Evolutionary conservation across 768 basidiomycete species (phyloP).

Genomic region (Tubosaeta brunneosetosa): DNA sequence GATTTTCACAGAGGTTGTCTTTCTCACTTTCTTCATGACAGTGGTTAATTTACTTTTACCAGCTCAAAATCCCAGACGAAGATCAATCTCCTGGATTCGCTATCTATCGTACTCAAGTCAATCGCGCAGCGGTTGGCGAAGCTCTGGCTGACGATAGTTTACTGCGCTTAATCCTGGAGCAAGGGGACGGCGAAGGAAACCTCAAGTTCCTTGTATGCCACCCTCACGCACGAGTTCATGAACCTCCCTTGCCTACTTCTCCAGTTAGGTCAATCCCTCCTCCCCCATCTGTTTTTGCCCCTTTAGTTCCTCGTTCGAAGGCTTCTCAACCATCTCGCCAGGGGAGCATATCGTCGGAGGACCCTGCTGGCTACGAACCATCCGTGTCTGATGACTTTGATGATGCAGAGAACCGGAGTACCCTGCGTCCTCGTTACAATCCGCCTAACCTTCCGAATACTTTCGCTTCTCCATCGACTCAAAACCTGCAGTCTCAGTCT

Average conservation of each 20-base stretch:
- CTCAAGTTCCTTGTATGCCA: slow-evolving; percentile 83
- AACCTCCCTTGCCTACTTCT: slow-evolving; percentile 36
- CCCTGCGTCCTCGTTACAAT: slow-evolving; percentile 39
- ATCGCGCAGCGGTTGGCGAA: slow-evolving; percentile 67
- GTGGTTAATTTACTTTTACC: slow-evolving; percentile 4
- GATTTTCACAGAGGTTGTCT: slow-evolving; percentile 70
- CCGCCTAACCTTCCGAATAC: slow-evolving; percentile 22
- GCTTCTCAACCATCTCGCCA: slow-evolving; percentile 54
- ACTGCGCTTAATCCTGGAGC: slow-evolving; percentile 62
- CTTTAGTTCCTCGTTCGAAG: slow-evolving; percentile 45
- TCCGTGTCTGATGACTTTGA: slow-evolving; percentile 56
- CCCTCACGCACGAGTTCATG: slow-evolving; percentile 57
- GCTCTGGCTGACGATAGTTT: slow-evolving; percentile 69
- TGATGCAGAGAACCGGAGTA: slow-evolving; percentile 47
- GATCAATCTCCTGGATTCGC: slow-evolving; percentile 65
- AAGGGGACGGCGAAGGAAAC: slow-evolving; percentile 72
- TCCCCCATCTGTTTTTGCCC: slow-evolving; percentile 43
- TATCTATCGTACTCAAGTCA: slow-evolving; percentile 87
- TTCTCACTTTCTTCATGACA: background rate
- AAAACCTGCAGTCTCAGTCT: slow-evolving; percentile 34
- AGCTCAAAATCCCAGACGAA: slow-evolving; percentile 82
- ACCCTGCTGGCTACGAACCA: slow-evolving; percentile 67
- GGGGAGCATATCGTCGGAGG: slow-evolving; percentile 66
- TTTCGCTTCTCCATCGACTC: slow-evolving; percentile 36
- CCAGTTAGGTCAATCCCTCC: slow-evolving; percentile 48